Evolutionary conservation across 73 alveolate genomes (phyloP).

Genomic region (Uronychia setigera): DNA sequence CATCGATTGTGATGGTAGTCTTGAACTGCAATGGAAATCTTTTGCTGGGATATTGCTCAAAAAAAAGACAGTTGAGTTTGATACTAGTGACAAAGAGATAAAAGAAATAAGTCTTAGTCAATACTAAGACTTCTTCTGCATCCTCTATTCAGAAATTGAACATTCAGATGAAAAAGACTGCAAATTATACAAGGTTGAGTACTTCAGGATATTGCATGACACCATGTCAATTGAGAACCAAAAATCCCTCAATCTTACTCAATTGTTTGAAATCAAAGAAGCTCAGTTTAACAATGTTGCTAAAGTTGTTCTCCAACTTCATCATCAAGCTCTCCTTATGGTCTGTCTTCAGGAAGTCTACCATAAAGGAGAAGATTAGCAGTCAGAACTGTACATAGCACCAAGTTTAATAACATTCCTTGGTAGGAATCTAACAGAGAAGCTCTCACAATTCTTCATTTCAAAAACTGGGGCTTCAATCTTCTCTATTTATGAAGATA

Average conservation of each 20-base stretch:
- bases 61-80: neutral
- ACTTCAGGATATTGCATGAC: neutral
- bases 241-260: neutral
- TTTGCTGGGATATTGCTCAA: neutral
- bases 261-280: neutral
- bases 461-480: neutral
- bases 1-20: neutral
- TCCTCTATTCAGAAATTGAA: neutral
- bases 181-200: too few species aligned
- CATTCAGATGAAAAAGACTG: neutral
- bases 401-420: neutral
- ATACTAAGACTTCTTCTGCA: neutral
- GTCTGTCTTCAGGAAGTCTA: neutral
- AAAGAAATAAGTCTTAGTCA: neutral
- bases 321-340: neutral
- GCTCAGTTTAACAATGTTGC: neutral
- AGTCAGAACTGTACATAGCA: neutral
- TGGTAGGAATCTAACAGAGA: neutral
- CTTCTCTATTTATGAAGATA: neutral
- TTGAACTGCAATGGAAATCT: neutral
- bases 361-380: neutral
- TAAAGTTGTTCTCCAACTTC: neutral
- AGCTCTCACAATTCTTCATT: neutral
- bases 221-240: neutral
- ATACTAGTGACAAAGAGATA: neutral